phyloP scores from a whole-genome alignment of 164 flowering plant species.

The Vitis amurensis region DNA sequence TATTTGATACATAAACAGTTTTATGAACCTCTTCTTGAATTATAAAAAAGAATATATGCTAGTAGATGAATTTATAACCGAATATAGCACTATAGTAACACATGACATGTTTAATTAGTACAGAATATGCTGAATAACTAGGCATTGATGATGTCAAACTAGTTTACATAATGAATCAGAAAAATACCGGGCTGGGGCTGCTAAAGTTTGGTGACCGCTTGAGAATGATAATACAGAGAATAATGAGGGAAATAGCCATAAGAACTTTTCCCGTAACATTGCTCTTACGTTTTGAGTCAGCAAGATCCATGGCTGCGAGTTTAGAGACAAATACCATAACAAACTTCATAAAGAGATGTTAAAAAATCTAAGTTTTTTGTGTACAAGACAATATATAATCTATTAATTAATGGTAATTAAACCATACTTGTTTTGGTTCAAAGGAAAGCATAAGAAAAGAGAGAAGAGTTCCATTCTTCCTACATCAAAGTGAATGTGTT shows the following conservation, averaged over 20 bases:
- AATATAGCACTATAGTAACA: too few species aligned
- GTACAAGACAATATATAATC: too few species aligned
- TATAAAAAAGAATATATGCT: too few species aligned
- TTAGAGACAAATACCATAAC: neutral
- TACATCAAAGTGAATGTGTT: too few species aligned
- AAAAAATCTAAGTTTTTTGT: too few species aligned
- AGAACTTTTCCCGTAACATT: slow-evolving; percentile 66
- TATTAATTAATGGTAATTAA: too few species aligned
- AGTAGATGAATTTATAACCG: too few species aligned
- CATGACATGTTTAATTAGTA: too few species aligned
- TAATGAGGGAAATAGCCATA: slow-evolving; percentile 64
- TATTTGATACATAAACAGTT: too few species aligned
- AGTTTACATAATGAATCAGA: neutral
- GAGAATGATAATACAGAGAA: slow-evolving; percentile 69
- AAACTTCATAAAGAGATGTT: neutral
- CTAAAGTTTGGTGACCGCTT: slow-evolving; percentile 64
- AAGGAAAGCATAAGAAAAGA: too few species aligned
- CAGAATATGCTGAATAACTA: neutral
- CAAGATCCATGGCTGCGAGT: slow-evolving; percentile 70
- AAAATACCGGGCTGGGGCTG: slow-evolving; percentile 57
- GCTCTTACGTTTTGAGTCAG: slow-evolving; percentile 72
- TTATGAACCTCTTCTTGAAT: too few species aligned
- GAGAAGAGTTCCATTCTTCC: too few species aligned
- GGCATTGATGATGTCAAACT: neutral
- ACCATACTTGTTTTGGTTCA: neutral